These are phyloP conservation scores for Trypanosoma brucei DNA, from an alignment of 208 protist genomes.

Conservation along the genomic window DNA sequence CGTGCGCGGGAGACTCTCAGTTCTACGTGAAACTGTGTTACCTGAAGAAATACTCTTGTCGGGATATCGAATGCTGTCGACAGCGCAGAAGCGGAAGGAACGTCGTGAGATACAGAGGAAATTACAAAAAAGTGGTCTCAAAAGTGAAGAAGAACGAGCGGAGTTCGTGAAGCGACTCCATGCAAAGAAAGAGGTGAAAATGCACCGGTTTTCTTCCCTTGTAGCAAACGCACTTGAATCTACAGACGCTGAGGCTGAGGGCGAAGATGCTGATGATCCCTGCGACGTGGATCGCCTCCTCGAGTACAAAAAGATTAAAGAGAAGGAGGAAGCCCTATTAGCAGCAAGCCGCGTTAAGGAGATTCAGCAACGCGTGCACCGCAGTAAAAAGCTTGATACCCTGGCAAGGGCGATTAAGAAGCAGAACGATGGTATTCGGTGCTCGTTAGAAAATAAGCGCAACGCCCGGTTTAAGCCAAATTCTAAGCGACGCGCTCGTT, in stretches of 20 bases:
- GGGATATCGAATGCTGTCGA: slow-evolving; percentile 56
- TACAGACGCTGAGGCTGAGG: slow-evolving; percentile 12
- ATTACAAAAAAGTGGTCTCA: slow-evolving; percentile 31
- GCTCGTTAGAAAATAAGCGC: slow-evolving; percentile 52
- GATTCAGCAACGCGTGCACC: slow-evolving; percentile 77
- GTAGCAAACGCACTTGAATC: slow-evolving; percentile 21
- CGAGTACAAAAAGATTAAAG: slow-evolving; percentile 34
- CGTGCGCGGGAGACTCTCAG: slow-evolving; percentile 54
- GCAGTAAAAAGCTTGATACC: slow-evolving; percentile 67
- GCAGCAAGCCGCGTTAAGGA: slow-evolving; percentile 63
- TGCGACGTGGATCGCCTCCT: slow-evolving; percentile 60
- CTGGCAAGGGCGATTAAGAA: slow-evolving; percentile 74
- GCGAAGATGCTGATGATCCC: slow-evolving; percentile 23
- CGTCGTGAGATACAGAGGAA: slow-evolving; percentile 67
- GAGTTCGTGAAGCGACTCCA: slow-evolving; percentile 38
- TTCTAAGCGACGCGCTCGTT: slow-evolving; percentile 45
- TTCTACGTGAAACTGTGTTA: slow-evolving; percentile 77
- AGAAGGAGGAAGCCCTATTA: slow-evolving; percentile 27
- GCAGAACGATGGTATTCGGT: slow-evolving; percentile 69
- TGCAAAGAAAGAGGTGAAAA: slow-evolving; percentile 60
- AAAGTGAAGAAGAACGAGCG: slow-evolving; percentile 28
- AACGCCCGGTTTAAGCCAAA: slow-evolving; percentile 77
- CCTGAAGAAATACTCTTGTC: slow-evolving; percentile 78
- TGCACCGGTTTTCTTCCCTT: slow-evolving; percentile 54
- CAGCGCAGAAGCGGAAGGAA: slow-evolving; percentile 64